A percentile compares a stretch with the other conserved stretches of the same genome.
Evolutionary conservation across 2,329 filamentous ascomycete genomes (phyloP).

Genomic region (Fusarium redolens): DNA sequence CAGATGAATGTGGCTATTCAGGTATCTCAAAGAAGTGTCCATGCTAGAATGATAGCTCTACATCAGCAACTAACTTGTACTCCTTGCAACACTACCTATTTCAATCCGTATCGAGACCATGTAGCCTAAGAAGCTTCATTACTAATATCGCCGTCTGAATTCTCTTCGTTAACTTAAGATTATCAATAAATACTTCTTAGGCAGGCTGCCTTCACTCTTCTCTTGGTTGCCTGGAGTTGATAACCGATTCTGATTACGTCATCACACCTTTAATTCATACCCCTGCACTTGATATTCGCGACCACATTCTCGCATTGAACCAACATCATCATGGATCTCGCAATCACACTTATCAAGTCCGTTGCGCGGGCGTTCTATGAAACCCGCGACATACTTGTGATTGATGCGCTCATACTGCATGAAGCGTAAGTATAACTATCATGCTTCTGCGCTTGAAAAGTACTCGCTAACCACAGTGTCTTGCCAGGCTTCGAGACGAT

Average conservation of each 20-base stretch:
- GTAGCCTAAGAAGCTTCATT: neutral
- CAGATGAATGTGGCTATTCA: neutral
- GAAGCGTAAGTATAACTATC: constrained; percentile 68
- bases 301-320: constrained; percentile 8
- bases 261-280: neutral
- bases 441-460: neutral
- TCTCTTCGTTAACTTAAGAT: neutral
- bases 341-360: constrained; percentile 85
- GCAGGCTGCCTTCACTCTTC: neutral
- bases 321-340: constrained; percentile 59
- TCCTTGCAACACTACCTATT: too few relatives aligned
- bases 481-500: constrained; percentile 81
- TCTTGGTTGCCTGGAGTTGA: neutral
- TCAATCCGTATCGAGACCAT: neutral
- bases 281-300: neutral
- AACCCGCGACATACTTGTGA: constrained; percentile 83
- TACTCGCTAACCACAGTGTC: constrained; percentile 67
- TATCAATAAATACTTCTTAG: too few relatives aligned
- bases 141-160: neutral
- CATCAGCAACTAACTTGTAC: neutral
- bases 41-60: neutral
- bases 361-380: constrained; percentile 89
- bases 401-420: constrained; percentile 89
- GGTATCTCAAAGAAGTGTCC: neutral
- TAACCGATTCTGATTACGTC: neutral